Base-by-base conservation (phyloP, 768 basidiomycete species). In the Rhizopogon roseolus region DNA sequence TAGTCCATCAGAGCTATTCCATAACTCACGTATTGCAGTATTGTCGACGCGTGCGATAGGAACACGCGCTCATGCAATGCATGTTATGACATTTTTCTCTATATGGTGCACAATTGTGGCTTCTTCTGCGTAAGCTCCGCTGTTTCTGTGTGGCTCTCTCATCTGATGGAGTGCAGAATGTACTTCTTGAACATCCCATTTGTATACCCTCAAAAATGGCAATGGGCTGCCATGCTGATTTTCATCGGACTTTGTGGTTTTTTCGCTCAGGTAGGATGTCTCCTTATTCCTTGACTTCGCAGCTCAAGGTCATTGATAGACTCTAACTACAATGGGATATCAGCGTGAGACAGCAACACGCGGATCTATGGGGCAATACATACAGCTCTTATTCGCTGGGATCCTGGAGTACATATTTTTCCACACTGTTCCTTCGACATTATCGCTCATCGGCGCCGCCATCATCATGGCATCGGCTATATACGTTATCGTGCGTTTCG, bases 1-100 rank as follows among this genome's bases (percentile, higher is more conserved):
- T 54, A 8, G 19, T 28, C 34, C 40, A 14, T 37, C 8, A 3
- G 19, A 17, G 27, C 34, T 19, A 38, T 49, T 29, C 17, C 9
- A 34, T 38, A 41, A 44, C 10, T 25, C 4, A 8, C 25, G n/a
- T 41, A 10, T 27, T 29, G 10, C 49, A 82, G 81, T 78, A 55
- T 74, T 76, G 0, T 66, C 72, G 4, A 76, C 85, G 27, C 81
- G 90, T 9, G 80, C 80, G 1, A 88, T 93, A 37, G 91, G 92
- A 0, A 84, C 79, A 54, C 77, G 85, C 5, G 90, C 90, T 1
- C 85, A 88, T 58, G 75, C 90, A 1, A 66, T 92, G 53, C 92
- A 95, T 64, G 74, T 80, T 2, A 75, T 93, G 60, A 69, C 77
- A 0, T 90, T 81, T 51, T 92, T 86, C 65, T 82, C 86, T 1